phyloP scores from a whole-genome alignment of 169 alveolate genomes.

The Plasmodium vivax region DNA sequence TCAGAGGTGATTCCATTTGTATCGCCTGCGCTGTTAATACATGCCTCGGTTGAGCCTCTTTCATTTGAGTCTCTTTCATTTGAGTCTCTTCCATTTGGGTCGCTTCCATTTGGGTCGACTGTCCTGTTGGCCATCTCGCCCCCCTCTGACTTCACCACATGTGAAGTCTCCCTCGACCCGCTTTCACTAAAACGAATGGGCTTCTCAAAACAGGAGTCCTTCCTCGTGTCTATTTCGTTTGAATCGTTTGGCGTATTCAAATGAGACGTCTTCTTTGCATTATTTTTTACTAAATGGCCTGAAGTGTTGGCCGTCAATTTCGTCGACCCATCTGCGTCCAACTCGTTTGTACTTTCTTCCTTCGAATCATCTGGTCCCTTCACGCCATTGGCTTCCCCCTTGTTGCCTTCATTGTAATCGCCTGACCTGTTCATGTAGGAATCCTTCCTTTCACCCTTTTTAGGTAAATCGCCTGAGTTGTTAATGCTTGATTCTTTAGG shows the following conservation, averaged over 20 bases:
- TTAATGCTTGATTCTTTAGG: not conserved
- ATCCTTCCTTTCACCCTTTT: not conserved
- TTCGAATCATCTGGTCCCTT: not conserved
- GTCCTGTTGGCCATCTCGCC: not conserved
- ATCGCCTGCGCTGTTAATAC: conserved; percentile 1
- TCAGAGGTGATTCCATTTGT: not conserved
- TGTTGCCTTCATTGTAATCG: not conserved
- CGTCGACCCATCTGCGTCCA: not conserved
- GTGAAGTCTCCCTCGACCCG: not conserved
- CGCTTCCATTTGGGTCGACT: not conserved
- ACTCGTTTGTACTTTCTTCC: not conserved
- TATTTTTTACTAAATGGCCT: not conserved
- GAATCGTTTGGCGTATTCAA: not conserved
- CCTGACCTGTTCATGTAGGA: not conserved
- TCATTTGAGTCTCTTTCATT: not conserved
- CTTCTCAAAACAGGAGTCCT: not conserved
- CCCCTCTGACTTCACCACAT: not conserved
- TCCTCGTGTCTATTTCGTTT: not conserved
- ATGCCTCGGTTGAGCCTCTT: not conserved
- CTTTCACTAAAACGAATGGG: not conserved
- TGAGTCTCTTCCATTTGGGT: not conserved
- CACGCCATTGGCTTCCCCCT: not conserved
- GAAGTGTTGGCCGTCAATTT: not conserved
- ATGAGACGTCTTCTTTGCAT: not conserved
- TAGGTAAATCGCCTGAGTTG: not conserved